phyloP scores from a whole-genome alignment of 768 basidiomycete species.

The Postia placenta region DNA sequence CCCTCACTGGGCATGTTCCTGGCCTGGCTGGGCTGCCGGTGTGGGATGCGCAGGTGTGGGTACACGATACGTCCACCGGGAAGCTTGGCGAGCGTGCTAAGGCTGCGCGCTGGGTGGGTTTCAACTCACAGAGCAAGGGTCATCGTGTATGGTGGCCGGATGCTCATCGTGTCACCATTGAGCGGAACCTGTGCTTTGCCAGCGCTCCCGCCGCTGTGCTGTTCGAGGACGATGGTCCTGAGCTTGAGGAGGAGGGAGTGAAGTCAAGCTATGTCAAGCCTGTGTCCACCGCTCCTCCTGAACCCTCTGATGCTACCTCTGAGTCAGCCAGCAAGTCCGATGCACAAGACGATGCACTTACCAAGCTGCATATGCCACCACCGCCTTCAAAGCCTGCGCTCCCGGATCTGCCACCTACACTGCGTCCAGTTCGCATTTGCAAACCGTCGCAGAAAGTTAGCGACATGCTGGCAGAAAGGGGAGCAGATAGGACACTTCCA shows the following conservation, averaged over 20 bases:
- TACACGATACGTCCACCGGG: background rate
- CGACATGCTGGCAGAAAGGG: background rate
- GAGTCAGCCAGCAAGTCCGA: background rate
- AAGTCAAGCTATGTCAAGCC: background rate
- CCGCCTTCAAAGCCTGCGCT: background rate
- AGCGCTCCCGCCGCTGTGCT: background rate
- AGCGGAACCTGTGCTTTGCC: conserved; percentile 23
- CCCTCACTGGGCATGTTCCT: background rate
- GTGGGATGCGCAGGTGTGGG: conserved; percentile 6
- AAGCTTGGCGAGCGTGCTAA: conserved; percentile 12
- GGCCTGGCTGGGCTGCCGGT: background rate
- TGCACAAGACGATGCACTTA: background rate
- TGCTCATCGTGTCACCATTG: conserved; percentile 19
- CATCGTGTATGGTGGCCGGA: conserved; percentile 27
- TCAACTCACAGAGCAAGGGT: conserved; percentile 26
- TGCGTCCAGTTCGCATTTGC: background rate
- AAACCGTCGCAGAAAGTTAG: conserved; percentile 3
- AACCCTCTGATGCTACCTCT: background rate
- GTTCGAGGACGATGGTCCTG: background rate
- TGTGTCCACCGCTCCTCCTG: background rate
- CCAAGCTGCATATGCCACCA: background rate
- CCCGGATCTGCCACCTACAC: background rate
- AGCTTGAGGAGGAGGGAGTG: background rate
- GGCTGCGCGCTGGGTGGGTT: conserved; percentile 27
- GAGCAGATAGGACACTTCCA: background rate